Evolutionary conservation across 768 basidiomycete species (phyloP).

Genomic region (Termitomyces sp.): DNA sequence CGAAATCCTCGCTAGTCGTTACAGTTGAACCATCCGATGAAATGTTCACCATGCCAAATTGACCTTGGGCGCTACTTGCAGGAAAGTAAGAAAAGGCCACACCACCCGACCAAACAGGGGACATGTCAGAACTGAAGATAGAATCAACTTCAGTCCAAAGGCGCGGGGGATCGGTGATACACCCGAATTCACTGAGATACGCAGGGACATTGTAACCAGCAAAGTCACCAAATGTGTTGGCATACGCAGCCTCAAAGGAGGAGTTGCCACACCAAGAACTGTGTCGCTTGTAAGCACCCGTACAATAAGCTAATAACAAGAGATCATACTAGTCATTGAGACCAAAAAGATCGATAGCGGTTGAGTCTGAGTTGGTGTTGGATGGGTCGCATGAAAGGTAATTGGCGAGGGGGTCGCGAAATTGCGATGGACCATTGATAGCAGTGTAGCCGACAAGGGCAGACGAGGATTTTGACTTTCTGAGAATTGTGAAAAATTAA

Average conservation of each 20-base stretch:
- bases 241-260: conserved; percentile 51
- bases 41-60: conserved; percentile 85
- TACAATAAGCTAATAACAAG: not conserved
- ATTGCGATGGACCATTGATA: conserved; percentile 65
- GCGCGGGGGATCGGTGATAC: conserved; percentile 53
- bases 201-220: conserved; percentile 69
- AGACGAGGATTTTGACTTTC: conserved; percentile 56
- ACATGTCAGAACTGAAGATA: conserved; percentile 69
- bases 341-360: conserved; percentile 80
- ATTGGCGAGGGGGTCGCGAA: conserved; percentile 63
- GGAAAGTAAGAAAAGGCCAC: conserved; percentile 90
- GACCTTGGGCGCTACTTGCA: conserved; percentile 59
- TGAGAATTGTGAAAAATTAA: conserved; percentile 18
- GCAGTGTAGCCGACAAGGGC: conserved; percentile 82
- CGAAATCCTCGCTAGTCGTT: conserved; percentile 63
- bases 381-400: conserved; percentile 75
- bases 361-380: conserved; percentile 42
- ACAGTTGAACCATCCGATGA: conserved; percentile 61
- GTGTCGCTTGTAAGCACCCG: conserved; percentile 4
- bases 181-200: conserved; percentile 90
- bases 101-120: conserved; percentile 82
- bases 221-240: conserved; percentile 46
- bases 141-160: conserved; percentile 77
- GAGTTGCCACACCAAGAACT: conserved; percentile 83
- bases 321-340: conserved; percentile 76